Evolutionary conservation across 2,329 filamentous ascomycete genomes (phyloP).

Genomic region (Fusarium sp.): DNA sequence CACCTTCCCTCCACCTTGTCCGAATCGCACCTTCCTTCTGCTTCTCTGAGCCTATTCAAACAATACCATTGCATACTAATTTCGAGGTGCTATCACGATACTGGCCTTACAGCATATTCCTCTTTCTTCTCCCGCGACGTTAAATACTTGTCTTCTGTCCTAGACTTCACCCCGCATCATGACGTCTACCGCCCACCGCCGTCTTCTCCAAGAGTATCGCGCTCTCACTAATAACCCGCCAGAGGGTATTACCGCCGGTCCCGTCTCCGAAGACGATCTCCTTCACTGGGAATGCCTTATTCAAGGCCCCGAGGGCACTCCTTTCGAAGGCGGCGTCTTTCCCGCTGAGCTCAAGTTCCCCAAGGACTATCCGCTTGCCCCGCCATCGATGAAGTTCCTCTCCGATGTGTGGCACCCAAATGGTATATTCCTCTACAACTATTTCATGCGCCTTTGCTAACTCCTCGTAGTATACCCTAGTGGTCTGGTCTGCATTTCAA

Average conservation of each 20-base stretch:
- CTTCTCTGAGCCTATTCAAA: conserved; percentile 1
- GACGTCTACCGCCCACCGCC: conserved; percentile 76
- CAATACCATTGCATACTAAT: neutral
- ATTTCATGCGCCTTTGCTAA: conserved; percentile 1
- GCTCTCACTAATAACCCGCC: conserved; percentile 93
- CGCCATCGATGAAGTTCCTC: conserved; percentile 95
- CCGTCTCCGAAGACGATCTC: conserved; percentile 93
- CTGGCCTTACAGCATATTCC: neutral
- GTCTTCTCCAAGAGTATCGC: conserved; percentile 96
- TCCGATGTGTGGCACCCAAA: conserved; percentile 98
- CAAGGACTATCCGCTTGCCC: conserved; percentile 95
- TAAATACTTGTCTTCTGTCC: neutral
- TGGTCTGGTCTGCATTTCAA: conserved; percentile 97
- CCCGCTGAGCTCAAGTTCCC: conserved; percentile 95
- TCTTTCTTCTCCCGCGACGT: neutral
- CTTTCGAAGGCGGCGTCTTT: conserved; percentile 96
- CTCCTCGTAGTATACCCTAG: conserved; percentile 82
- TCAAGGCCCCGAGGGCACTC: conserved; percentile 93
- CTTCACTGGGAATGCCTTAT: conserved; percentile 97
- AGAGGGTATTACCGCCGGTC: conserved; percentile 97
- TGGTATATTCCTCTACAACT: conserved; percentile 65
- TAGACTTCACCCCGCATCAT: conserved; percentile 52
- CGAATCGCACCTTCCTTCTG: conserved; percentile 23
- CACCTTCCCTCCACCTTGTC: conserved; percentile 36
- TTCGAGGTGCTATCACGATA: neutral